Percentiles rank a stretch among this genome's conserved stretches.
phyloP scores from a whole-genome alignment of 2,329 filamentous ascomycete species.

The Pyrenophora tritici-repentis region DNA sequence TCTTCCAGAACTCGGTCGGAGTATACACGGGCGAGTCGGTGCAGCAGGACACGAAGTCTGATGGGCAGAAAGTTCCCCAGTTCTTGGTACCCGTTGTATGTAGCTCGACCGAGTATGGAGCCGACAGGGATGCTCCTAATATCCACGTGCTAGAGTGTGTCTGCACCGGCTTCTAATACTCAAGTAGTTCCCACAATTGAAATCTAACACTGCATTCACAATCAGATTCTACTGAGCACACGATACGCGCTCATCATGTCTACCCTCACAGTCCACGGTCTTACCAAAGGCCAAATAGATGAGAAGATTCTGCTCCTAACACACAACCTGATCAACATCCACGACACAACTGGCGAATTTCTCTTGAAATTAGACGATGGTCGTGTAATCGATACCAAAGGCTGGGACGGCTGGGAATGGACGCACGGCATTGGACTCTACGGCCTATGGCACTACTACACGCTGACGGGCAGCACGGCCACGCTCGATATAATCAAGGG shows the following conservation, averaged over 20 bases:
- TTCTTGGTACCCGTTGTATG: slow-evolving; percentile 12
- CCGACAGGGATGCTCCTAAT: slow-evolving; percentile 5
- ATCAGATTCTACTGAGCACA: background rate
- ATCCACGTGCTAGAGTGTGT: slow-evolving; percentile 7
- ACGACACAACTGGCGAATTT: slow-evolving; percentile 75
- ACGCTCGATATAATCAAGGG: slow-evolving; percentile 70
- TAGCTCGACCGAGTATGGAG: slow-evolving; percentile 10
- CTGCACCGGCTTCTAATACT: background rate
- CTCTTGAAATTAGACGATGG: slow-evolving; percentile 73
- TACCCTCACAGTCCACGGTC: slow-evolving; percentile 48
- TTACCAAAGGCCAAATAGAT: slow-evolving; percentile 54
- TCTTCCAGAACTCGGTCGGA: slow-evolving; percentile 23
- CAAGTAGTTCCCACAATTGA: background rate
- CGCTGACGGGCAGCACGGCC: slow-evolving; percentile 65
- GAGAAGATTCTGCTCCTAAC: slow-evolving; percentile 69
- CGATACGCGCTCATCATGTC: slow-evolving; percentile 37
- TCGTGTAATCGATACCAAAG: slow-evolving; percentile 80
- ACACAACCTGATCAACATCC: slow-evolving; percentile 76
- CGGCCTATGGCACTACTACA: slow-evolving; percentile 82
- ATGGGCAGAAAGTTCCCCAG: slow-evolving; percentile 15
- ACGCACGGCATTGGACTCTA: slow-evolving; percentile 81
- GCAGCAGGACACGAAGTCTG: slow-evolving; percentile 28
- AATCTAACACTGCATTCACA: background rate
- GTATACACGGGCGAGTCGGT: slow-evolving; percentile 28
- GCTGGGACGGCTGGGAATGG: slow-evolving; percentile 85